These are phyloP conservation scores for Trametopsis cervina DNA, from an alignment of 768 basidiomycete genomes.

Conservation along the genomic window DNA sequence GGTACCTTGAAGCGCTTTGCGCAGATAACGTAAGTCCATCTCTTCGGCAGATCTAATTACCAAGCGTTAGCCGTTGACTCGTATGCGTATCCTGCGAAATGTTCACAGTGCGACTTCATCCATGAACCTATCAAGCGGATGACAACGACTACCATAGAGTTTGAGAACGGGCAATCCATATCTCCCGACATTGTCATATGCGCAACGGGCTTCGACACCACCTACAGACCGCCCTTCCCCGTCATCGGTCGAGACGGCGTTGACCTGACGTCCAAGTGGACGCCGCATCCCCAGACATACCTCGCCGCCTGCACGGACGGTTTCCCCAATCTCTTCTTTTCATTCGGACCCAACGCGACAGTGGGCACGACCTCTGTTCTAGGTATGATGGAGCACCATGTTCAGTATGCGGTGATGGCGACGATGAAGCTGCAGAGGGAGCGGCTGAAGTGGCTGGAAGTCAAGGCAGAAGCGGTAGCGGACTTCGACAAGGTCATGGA, in stretches of 20 bases:
- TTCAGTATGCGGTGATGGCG: conserved; percentile 50
- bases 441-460: conserved; percentile 52
- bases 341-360: conserved; percentile 44
- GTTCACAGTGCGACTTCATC: conserved; percentile 42
- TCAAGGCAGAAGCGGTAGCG: conserved; percentile 47
- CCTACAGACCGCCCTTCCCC: conserved; percentile 39
- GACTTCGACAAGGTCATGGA: conserved; percentile 57
- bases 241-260: conserved; percentile 49
- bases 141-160: conserved; percentile 48
- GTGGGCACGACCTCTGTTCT: conserved; percentile 51
- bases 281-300: conserved; percentile 50
- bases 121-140: conserved; percentile 42
- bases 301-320: conserved; percentile 50
- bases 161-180: conserved; percentile 42
- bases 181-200: conserved; percentile 55
- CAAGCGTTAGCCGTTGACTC: no score
- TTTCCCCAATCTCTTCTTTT: conserved; percentile 60
- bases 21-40: conserved; percentile 49
- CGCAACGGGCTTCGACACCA: conserved; percentile 55
- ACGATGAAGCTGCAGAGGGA: conserved; percentile 57
- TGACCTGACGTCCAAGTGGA: conserved; percentile 44
- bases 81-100: no score
- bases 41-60: no score
- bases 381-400: conserved; percentile 46
- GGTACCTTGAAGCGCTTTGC: conserved; percentile 57